Base-by-base conservation (phyloP, 768 basidiomycete species). In the Termitomyces sp. region DNA sequence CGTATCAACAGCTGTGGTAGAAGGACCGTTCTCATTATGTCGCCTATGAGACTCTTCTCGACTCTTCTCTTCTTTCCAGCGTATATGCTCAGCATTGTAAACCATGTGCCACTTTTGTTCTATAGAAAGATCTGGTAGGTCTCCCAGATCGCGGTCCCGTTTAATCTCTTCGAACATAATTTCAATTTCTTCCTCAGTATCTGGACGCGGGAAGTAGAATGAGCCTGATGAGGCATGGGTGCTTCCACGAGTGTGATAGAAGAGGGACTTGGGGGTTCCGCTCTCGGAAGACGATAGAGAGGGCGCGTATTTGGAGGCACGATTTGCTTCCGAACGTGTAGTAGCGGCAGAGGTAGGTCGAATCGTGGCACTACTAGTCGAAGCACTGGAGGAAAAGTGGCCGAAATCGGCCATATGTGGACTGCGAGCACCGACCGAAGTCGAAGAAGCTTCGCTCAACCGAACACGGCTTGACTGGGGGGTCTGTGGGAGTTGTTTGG, bases 91-190 rank as follows among this genome's bases (percentile, higher is more conserved):
- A 60, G 91, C 88, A 54, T 84, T 90, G 66, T 88, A 81, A 6
- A 99, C 88, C 66, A 98, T 83, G 59, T 78, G 77, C 95, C 96
- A 99, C 72, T 98, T 98, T 68, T 92, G 91, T 29, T 92, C 88
- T 22, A 90, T 78, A 15, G 82, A 63, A 53, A 91, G 73, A 56
- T 78, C 70, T 9, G 82, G 80, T 25, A 87, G 70, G 23, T 83
- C 82, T 11, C 71, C 79, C 23, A 91, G 68, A 60, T 83, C 88
- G 40, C 92, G 82, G 25, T 81, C 85, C 39, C 81, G 80, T 62
- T 83, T 82, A 52, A 97, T 82, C 52, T 85, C 82, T 58, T 90
- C 82, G 67, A 97, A 98, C 46, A 94, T 73, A 5, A 70, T 74
- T 66, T 95, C 87, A 23, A 98, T 86, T 52, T 93, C 88, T 42